Evolutionary conservation across 495 filamentous ascomycete genomes (phyloP), one percentile per base, ranked within the genome.

Genomic region (Hypoxylon lienhwacheense): DNA sequence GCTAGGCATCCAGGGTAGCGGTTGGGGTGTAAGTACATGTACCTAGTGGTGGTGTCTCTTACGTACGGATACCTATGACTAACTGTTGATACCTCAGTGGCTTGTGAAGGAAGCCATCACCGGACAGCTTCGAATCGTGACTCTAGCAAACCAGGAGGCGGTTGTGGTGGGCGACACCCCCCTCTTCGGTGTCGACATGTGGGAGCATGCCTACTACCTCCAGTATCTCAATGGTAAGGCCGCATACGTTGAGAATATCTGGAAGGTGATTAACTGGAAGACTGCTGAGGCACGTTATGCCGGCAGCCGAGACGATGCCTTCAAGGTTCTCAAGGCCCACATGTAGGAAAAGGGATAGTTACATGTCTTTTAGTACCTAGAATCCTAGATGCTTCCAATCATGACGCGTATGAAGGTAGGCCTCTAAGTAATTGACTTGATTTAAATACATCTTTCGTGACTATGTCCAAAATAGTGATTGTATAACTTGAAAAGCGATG

Each of bases 151-250:
- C 77, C 93, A 98, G 71, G 95, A 98, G 67, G 88, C 93, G 2
- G 89, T 97, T 24, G 84, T 96, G 7, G 88, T 88, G 14, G 88
- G 90, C 53, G 95, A 86, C 73, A 77, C 81, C 46, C 91, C 93
- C 44, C 73, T 98, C 39, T 79, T 98, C 24, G 93, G 95, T 10
- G 87, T 98, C 65, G 93, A 98, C 76, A 95, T 93, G 66, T 98
- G 93, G 93, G 93, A 98, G 75, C 63, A 75, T 50, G 71, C 76
- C 35, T 78, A 81, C 67, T 79, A 78, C 75, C 78, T 98, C 47
- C 90, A 98, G 78, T 98, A 98, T 73, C 81, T 96, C 80, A 98
- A 97, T 77, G 87, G 92, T 68, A 98, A 98, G 83, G 93, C 89
- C 45, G 95, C 97, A 71, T 98, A 98, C 77, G 96, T 98, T 72